These are phyloP conservation scores for Oryza officinalis DNA, from an alignment of 176 grass and related monocot species.

Conservation along the genomic window DNA sequence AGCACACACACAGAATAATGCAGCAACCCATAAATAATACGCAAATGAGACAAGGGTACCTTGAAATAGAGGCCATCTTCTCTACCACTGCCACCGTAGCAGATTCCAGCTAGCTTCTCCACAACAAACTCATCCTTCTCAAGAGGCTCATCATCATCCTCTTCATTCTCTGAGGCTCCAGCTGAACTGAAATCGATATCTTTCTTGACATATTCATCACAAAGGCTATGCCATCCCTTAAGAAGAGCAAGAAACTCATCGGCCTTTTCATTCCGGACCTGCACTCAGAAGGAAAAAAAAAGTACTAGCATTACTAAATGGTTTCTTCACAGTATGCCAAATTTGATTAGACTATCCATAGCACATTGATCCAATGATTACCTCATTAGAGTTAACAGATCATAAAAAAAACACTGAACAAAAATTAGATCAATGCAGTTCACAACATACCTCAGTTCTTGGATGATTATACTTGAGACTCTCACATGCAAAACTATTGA, in stretches of 20 bases:
- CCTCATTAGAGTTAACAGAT: not conserved
- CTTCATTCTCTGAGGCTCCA: slow-evolving; percentile 30
- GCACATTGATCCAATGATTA: not conserved
- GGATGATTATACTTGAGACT: slow-evolving; percentile 85
- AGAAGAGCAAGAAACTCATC: slow-evolving; percentile 73
- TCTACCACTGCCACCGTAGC: slow-evolving; percentile 59
- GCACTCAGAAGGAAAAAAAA: not conserved
- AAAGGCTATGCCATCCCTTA: slow-evolving; percentile 57
- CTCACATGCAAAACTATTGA: slow-evolving; percentile 65
- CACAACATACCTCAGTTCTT: slow-evolving; percentile 54
- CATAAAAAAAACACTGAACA: not conserved
- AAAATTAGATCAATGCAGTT: not conserved
- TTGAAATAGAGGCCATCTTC: slow-evolving; percentile 58
- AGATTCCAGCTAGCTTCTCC: slow-evolving; percentile 51
- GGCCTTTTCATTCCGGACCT: slow-evolving; percentile 89
- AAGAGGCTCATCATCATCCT: slow-evolving; percentile 33
- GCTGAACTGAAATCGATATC: not conserved
- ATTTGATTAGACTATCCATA: not conserved
- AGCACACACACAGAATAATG: not conserved
- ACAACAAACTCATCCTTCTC: slow-evolving; percentile 68
- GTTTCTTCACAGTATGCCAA: not conserved
- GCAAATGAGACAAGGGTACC: slow-evolving; percentile 39
- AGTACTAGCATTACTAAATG: not conserved
- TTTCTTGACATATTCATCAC: slow-evolving; percentile 37
- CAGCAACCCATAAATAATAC: not conserved